phyloP scores from a whole-genome alignment of 768 basidiomycete genomes.

The Trametes sanguinea region DNA sequence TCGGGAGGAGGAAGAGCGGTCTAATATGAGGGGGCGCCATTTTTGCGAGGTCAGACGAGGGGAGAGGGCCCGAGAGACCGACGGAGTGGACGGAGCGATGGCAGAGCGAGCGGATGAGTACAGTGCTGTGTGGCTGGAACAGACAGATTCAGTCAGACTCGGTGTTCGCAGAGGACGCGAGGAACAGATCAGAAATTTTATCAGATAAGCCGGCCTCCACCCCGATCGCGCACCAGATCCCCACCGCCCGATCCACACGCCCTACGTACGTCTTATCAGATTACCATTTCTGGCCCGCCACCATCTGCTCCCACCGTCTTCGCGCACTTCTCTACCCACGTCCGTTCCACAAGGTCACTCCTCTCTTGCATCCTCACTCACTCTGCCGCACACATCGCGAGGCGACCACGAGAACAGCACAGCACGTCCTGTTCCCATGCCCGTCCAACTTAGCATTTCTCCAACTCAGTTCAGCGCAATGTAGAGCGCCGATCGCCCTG shows the following conservation, averaged over 20 bases:
- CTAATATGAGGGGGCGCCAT: constrained; percentile 15
- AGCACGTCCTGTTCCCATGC: not conserved
- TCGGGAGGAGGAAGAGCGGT: constrained; percentile 10
- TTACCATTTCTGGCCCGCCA: constrained; percentile 4
- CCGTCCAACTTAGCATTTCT: not conserved
- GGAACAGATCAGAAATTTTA: constrained; percentile 19
- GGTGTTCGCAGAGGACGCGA: not conserved
- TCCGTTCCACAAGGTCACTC: not conserved
- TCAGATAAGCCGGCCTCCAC: constrained; percentile 19
- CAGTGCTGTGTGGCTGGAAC: not conserved
- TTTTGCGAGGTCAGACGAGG: constrained; percentile 10
- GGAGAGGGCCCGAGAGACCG: not conserved
- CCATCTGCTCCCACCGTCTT: not conserved
- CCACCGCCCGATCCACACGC: not conserved
- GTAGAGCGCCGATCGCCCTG: constrained; percentile 4
- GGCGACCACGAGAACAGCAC: not conserved
- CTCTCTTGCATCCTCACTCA: not conserved
- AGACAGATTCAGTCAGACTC: not conserved
- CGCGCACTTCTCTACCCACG: not conserved
- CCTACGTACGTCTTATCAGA: constrained; percentile 16
- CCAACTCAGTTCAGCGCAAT: not conserved
- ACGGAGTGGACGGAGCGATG: not conserved
- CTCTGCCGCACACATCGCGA: not conserved
- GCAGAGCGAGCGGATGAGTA: not conserved
- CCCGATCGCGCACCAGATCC: constrained; percentile 3